Evolutionary conservation across 345 rosid genomes (phyloP), one percentile per base, ranked within the genome.

Genomic region (Lumnitzera racemosa): DNA sequence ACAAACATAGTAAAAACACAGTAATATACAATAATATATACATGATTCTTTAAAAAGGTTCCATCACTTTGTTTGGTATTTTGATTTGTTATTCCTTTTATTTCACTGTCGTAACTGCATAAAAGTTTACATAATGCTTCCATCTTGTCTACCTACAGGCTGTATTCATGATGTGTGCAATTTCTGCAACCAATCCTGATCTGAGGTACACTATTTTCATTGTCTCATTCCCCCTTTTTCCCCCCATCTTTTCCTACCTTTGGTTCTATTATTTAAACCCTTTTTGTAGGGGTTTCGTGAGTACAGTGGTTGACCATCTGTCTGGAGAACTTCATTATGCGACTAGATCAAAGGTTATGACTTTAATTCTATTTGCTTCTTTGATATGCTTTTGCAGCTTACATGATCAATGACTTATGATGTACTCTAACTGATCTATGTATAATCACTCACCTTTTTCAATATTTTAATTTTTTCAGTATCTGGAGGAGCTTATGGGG

Each of bases 401-500:
- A 29, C 36, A 29, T 29, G 36, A 29, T 20, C 31, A 0, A 27
- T 27, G 31, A 27, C 31, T 27, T 5, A 27, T 27, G 31, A 27
- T 27, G 3, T 5, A 27, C 6, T 36, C 13, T 6, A 24, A 24
- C 23, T 13, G 17, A 36, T 57, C 43, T 57, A 13, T 31, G 25
- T 20, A 17, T 25, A 17, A 53, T 56, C 13, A 51, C 54, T 5
- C 51, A 14, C 14, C 24, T 68, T 59, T 46, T 14, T 46, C 3
- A 14, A 17, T 47, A 16, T 59, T 41, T 57, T 29, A 41, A 23
- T 25, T 63, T 56, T 53, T 78, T 63, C 88, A 92, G 98, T 92
- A 92, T 76, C 72, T 92, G 73, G 96, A 89, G 77, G 88, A 92
- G 75, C 80, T 89, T 61, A 61, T 81, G 64, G 96, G 94, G 36